These are phyloP conservation scores for Apostasia ramifera DNA, from an alignment of 106 monocot genomes.

Conservation along the genomic window DNA sequence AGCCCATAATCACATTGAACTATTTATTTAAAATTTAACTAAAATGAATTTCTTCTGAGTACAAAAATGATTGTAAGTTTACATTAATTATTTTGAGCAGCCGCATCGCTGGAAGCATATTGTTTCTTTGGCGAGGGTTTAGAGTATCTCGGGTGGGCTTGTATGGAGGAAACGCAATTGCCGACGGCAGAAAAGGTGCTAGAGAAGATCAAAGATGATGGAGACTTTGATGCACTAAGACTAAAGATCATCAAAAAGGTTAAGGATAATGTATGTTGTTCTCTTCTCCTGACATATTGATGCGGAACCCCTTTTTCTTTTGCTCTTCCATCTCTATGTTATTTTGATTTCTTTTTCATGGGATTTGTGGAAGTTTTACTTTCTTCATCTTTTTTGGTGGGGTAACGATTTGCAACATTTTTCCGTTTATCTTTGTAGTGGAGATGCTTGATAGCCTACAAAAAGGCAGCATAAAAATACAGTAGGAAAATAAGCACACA, in stretches of 20 bases:
- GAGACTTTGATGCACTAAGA: constrained; percentile 87
- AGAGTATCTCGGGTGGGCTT: neutral
- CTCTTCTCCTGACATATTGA: too few species aligned
- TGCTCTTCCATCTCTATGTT: neutral
- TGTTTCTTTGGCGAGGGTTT: neutral
- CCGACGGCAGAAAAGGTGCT: constrained; percentile 66
- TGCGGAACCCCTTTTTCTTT: neutral
- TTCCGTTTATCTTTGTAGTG: neutral
- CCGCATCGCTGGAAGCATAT: too few species aligned
- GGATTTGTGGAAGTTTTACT: neutral
- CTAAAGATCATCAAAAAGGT: constrained; percentile 60
- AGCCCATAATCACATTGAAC: too few species aligned
- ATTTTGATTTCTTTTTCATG: neutral
- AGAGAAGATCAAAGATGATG: constrained; percentile 79
- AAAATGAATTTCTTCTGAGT: too few species aligned
- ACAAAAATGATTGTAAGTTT: too few species aligned
- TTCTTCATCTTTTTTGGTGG: neutral
- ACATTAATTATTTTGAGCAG: too few species aligned
- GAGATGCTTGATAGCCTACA: neutral
- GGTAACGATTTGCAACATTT: neutral
- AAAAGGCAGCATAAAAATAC: too few species aligned
- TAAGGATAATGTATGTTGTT: constrained; percentile 64
- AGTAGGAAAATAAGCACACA: too few species aligned
- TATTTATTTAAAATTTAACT: too few species aligned
- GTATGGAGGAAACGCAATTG: neutral